Percentiles rank a stretch among this genome's conserved stretches.
These are phyloP conservation scores for Cystobasidium onofrii DNA, from an alignment of 768 basidiomycete genomes.

Conservation along the genomic window DNA sequence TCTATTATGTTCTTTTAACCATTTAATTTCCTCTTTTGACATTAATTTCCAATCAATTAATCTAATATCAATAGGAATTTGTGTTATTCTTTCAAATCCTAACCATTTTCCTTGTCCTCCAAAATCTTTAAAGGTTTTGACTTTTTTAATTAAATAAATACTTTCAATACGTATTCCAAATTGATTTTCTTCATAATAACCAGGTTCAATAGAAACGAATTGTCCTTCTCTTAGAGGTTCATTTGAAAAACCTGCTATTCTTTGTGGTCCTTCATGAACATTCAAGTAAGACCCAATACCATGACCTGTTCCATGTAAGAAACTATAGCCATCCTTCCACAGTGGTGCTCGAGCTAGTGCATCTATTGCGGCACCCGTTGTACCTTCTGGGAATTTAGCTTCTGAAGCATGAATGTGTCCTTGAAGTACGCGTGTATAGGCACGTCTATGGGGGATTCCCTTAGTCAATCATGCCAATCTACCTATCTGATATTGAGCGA, in stretches of 20 bases:
- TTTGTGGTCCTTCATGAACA: slow-evolving; percentile 43
- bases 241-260: slow-evolving; percentile 13
- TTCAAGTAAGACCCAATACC: slow-evolving; percentile 74
- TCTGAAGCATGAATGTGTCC: slow-evolving; percentile 94
- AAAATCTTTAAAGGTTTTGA: slow-evolving; percentile 45
- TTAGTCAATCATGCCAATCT: background rate
- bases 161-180: slow-evolving; percentile 93
- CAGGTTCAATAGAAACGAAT: slow-evolving; percentile 79
- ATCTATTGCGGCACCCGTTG: slow-evolving; percentile 53
- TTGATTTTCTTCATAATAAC: slow-evolving; percentile 58
- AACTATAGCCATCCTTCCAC: slow-evolving; percentile 40
- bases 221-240: slow-evolving; percentile 56
- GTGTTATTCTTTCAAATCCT: slow-evolving; percentile 41
- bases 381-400: slow-evolving; percentile 83
- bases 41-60: slow-evolving; percentile 81
- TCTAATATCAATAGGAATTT: slow-evolving; percentile 84
- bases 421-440: slow-evolving; percentile 89
- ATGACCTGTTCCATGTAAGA: slow-evolving; percentile 81
- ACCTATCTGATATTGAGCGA: too few relatives aligned
- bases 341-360: slow-evolving; percentile 35
- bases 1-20: slow-evolving; percentile 82
- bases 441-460: slow-evolving; percentile 54
- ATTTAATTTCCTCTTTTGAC: slow-evolving; percentile 72
- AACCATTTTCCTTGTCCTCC: slow-evolving; percentile 16
- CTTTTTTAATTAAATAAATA: slow-evolving; percentile 63